Evolutionary conservation across 768 basidiomycete species (phyloP), one percentile per base, ranked within the genome.

Genomic region (Rhizopogon rudus): DNA sequence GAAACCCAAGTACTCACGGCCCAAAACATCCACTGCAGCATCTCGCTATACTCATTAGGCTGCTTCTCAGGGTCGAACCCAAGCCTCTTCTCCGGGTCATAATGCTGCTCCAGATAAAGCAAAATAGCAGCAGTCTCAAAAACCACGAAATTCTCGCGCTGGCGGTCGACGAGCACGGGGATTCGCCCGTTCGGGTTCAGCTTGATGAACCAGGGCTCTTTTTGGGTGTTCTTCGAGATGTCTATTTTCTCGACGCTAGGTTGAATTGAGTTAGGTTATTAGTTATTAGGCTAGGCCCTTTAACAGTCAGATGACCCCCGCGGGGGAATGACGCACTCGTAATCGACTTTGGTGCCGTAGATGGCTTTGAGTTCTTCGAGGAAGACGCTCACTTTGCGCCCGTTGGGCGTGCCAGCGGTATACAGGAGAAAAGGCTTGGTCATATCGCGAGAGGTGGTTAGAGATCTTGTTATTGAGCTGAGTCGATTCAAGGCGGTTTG

Each of bases 361-460:
- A 66, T 65, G 0, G 65, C 60, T 58, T 76, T 75, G 43, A 87
- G 78, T 62, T 87, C 86, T 62, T 86, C 84, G n/a, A 85, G 75
- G 46, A 79, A 71, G 51, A 80, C 71, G 1, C 80, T 77, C n/a
- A 75, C 71, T 60, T 81, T 76, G 55, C 64, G 64, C 13, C 81
- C 82, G 66, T 86, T 86, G 2, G 84, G 83, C 1, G 83, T 86
- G 2, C 69, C 65, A 9, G 64, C 71, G 3, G 80, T 80, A 67
- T 82, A 83, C 17, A 85, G 70, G n/a, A 74, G 41, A 54, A 82
- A 53, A 16, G 54, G 69, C n/a, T 74, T 75, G 57, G 77, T 75
- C 51, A 63, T 53, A 3, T 25, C 50, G 14, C 28, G 29, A 53
- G 40, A 12, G n/a, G 14, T 20, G 17, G 31, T 33, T 16, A 49